Conservation (phyloP, 805 yeast species). For the Isabelozyma rhagii region DNA sequence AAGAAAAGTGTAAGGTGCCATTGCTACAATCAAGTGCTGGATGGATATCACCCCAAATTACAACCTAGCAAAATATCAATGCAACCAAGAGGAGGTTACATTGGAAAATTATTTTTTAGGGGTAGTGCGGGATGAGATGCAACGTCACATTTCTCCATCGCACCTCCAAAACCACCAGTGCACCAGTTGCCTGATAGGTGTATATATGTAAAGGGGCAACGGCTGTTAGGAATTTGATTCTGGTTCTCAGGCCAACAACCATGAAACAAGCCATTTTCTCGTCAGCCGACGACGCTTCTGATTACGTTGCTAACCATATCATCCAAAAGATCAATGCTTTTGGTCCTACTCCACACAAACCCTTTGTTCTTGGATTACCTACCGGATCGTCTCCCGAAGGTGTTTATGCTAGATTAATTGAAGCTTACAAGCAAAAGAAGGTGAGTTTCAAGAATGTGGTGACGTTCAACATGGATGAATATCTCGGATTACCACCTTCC, state of each 20-base stretch:
- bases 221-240: neutral
- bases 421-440: slow-evolving; percentile 38
- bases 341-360: slow-evolving; percentile 41
- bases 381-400: slow-evolving; percentile 63
- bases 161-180: too few relatives aligned
- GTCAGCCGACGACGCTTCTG: slow-evolving; percentile 38
- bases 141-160: neutral
- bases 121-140: neutral
- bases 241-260: neutral
- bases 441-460: slow-evolving; percentile 52
- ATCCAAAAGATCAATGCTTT: slow-evolving; percentile 42
- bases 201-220: neutral
- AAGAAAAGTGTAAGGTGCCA: too few relatives aligned
- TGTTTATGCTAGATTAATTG: slow-evolving; percentile 45
- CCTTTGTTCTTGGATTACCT: slow-evolving; percentile 57
- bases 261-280: slow-evolving; percentile 37
- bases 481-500: slow-evolving; percentile 45
- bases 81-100: neutral
- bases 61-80: neutral
- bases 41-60: neutral
- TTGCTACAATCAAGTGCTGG: neutral
- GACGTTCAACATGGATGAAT: slow-evolving; percentile 63
- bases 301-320: slow-evolving; percentile 44
- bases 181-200: neutral
- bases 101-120: neutral